Percentiles rank a stretch among this genome's conserved stretches.
phyloP scores from a whole-genome alignment of 495 filamentous ascomycete species.

The Tuber indicum region DNA sequence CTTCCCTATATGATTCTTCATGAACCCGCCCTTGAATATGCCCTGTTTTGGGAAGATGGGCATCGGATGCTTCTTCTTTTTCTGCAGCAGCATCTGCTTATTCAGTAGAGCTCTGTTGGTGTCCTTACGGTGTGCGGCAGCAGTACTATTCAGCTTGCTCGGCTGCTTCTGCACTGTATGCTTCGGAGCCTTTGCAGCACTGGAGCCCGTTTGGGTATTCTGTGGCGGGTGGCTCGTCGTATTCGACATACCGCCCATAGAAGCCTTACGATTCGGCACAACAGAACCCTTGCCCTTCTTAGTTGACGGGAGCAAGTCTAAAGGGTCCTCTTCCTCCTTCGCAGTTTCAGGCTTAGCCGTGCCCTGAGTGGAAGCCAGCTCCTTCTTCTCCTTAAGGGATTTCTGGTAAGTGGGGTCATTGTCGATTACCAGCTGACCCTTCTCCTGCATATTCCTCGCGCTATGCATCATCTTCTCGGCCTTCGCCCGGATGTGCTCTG shows the following conservation, averaged over 20 bases:
- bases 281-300: neutral
- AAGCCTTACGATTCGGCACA: neutral
- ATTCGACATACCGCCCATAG: neutral
- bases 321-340: neutral
- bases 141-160: neutral
- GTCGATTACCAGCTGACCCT: constrained; percentile 42
- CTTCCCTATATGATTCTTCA: constrained; percentile 18
- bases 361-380: constrained; percentile 42
- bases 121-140: constrained; percentile 9
- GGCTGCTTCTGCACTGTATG: neutral
- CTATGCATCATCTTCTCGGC: constrained; percentile 39
- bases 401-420: constrained; percentile 32
- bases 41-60: neutral
- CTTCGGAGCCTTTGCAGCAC: neutral
- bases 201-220: neutral
- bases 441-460: constrained; percentile 42
- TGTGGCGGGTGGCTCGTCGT: no score
- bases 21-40: neutral
- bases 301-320: neutral
- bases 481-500: constrained; percentile 38
- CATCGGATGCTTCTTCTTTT: constrained; percentile 4
- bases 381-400: constrained; percentile 33
- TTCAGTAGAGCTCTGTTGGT: constrained; percentile 12
- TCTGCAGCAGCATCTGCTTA: constrained; percentile 8
- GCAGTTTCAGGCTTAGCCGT: neutral